Evolutionary conservation across 1,139 yeast species (phyloP).

Genomic region (Scheffersomyces illinoinensis): DNA sequence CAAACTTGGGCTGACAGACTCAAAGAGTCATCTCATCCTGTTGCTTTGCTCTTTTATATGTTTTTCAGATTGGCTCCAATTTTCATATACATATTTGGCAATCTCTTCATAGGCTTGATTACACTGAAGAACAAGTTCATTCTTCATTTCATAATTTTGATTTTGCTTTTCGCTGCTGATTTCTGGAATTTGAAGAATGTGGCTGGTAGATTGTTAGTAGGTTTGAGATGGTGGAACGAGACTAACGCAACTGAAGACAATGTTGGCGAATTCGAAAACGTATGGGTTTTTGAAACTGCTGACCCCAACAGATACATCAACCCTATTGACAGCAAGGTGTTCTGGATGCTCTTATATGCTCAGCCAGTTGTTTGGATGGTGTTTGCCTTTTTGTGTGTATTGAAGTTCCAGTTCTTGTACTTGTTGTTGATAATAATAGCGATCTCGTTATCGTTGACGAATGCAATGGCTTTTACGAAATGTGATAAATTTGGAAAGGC

Average conservation of each 20-base stretch:
- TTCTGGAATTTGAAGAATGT: slow-evolving; percentile 94
- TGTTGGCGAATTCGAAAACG: slow-evolving; percentile 60
- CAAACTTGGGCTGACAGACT: slow-evolving; percentile 10
- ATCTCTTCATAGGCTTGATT: slow-evolving; percentile 51
- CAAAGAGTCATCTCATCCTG: slow-evolving; percentile 73
- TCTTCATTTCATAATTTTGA: slow-evolving; percentile 73
- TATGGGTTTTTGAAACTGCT: slow-evolving; percentile 89
- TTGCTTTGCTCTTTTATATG: slow-evolving; percentile 67
- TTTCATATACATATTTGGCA: slow-evolving; percentile 68
- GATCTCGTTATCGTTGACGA: slow-evolving; percentile 69
- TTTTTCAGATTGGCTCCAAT: slow-evolving; percentile 66
- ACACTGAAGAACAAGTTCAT: slow-evolving; percentile 57
- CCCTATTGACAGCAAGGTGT: slow-evolving; percentile 86
- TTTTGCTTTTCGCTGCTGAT: slow-evolving; percentile 79
- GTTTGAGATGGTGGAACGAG: slow-evolving; percentile 95
- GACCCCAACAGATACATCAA: slow-evolving; percentile 81
- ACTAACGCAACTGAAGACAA: slow-evolving; percentile 37
- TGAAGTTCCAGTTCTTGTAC: slow-evolving; percentile 78
- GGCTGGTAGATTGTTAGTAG: slow-evolving; percentile 85
- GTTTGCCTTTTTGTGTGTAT: slow-evolving; percentile 71
- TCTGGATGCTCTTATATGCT: slow-evolving; percentile 78
- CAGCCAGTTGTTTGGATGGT: slow-evolving; percentile 77
- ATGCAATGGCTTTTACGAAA: slow-evolving; percentile 85
- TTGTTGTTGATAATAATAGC: slow-evolving; percentile 67
- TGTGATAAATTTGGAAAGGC: slow-evolving; percentile 91